Evolutionary conservation across 2,329 filamentous ascomycete genomes (phyloP), one percentile per base, ranked within the genome.

Genomic region (Calcarisporium arbuscula): DNA sequence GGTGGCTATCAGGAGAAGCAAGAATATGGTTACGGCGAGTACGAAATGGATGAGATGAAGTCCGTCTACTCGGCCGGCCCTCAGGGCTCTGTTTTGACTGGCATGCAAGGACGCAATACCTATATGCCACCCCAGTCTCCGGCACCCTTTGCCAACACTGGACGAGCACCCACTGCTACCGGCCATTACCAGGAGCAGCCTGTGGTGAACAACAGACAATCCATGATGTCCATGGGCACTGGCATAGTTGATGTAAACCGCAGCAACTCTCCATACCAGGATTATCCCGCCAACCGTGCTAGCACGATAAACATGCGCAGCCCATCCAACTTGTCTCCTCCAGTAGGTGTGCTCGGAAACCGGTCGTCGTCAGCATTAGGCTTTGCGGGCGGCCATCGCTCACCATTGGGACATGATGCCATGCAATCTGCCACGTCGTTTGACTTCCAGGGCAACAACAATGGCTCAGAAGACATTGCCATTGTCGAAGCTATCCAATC

Each of bases 21-120:
- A 60, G 85, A 87, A 63, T 49, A 56, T 35, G 72, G 77, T 17
- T 75, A 71, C 28, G 65, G 65, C 2, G 79, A 82, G 43, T 94
- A 88, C 52, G 92, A 98, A 62, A 89, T 96, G 82, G 94, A 98
- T 56, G 92, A 98, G 58, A 94, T 96, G 72, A 89, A 87, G 58
- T 95, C 88, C 1, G 81, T 94, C 40, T 96, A 96, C 68, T 95
- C 89, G 5, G 94, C 88, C 1, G 85, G 89, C 40, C 90, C 72
- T 68, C 89, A 59, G 72, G 87, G 87, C 7, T 95, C 89, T 3
- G 82, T 96, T 44, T 72, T 95, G 39, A 87, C 85, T 11, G 88
- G 87, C 35, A 86, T 95, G 64, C 82, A 77, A 27, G 72, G 75
- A 34, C 78, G 80, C 48, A 78, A 77, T 43, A 60, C 81, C 3